A percentile compares a stretch with the other conserved stretches of the same genome.
These are phyloP conservation scores for Fusarium xyrophilum DNA, from an alignment of 2,329 filamentous ascomycete species.

Conservation along the genomic window DNA sequence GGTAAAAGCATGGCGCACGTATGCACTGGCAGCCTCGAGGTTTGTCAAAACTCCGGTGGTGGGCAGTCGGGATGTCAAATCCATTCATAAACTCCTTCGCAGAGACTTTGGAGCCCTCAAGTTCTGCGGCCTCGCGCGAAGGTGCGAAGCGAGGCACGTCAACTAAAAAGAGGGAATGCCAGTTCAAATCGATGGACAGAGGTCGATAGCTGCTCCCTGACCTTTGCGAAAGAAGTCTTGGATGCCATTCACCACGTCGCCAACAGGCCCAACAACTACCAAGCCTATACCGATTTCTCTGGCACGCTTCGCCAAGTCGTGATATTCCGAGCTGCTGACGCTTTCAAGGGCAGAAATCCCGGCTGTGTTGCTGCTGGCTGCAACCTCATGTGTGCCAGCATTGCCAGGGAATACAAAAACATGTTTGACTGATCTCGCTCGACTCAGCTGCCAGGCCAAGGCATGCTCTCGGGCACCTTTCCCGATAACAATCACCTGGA, in stretches of 20 bases:
- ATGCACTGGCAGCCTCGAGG: conserved; percentile 64
- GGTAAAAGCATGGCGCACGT: conserved; percentile 61
- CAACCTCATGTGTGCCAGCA: conserved; percentile 62
- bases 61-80: conserved; percentile 75
- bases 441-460: conserved; percentile 75
- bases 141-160: conserved; percentile 73
- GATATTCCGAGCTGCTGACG: conserved; percentile 63
- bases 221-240: conserved; percentile 64
- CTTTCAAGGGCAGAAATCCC: conserved; percentile 64
- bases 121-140: conserved; percentile 69
- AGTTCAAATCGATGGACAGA: background rate
- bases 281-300: conserved; percentile 68
- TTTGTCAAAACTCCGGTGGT: conserved; percentile 72
- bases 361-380: conserved; percentile 44
- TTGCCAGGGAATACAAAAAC: conserved; percentile 68
- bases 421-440: conserved; percentile 67
- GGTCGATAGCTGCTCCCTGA: background rate
- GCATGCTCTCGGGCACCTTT: conserved; percentile 80
- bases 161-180: conserved; percentile 45
- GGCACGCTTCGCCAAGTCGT: conserved; percentile 66
- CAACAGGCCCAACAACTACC: conserved; percentile 77
- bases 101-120: conserved; percentile 82
- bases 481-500: conserved; percentile 69
- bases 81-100: conserved; percentile 81
- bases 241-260: conserved; percentile 77